Evolutionary conservation across 768 basidiomycete species (phyloP).

Genomic region (Boletales sp.): DNA sequence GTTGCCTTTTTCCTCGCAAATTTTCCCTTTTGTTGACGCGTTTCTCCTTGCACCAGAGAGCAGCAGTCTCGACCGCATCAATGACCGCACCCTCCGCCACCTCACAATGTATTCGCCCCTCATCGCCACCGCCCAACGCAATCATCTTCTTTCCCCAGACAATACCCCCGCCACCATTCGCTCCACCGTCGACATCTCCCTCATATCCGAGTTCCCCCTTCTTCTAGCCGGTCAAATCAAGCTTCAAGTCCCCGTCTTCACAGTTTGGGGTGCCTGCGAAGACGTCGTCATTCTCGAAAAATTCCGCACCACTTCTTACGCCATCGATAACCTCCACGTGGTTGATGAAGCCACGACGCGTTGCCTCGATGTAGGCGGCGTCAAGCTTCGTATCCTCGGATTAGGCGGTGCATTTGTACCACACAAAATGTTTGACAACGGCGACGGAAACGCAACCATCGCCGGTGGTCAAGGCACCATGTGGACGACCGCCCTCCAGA

Average conservation of each 20-base stretch:
- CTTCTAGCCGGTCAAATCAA: constrained; percentile 88
- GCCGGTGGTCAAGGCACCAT: constrained; percentile 97
- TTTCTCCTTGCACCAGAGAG: constrained; percentile 48
- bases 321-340: constrained; percentile 86
- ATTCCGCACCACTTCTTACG: constrained; percentile 78
- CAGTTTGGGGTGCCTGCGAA: constrained; percentile 97
- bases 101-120: constrained; percentile 95
- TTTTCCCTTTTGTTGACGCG: constrained; percentile 14
- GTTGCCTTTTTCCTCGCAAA: background rate
- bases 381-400: constrained; percentile 92
- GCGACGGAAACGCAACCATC: constrained; percentile 93
- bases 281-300: constrained; percentile 92
- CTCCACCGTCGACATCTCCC: constrained; percentile 66
- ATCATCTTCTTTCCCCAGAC: constrained; percentile 70
- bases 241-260: constrained; percentile 89
- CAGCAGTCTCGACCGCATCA: constrained; percentile 81
- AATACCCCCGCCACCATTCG: constrained; percentile 69
- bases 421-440: constrained; percentile 94
- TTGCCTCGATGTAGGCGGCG: constrained; percentile 85
- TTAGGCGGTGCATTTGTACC: constrained; percentile 92
- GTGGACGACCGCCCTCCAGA: constrained; percentile 97
- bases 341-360: constrained; percentile 96
- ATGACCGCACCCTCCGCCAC: constrained; percentile 94
- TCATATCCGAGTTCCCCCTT: constrained; percentile 91
- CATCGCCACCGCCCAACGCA: constrained; percentile 77